Conservation (phyloP, 768 basidiomycete species). For the Leccinum disarticulatum region DNA sequence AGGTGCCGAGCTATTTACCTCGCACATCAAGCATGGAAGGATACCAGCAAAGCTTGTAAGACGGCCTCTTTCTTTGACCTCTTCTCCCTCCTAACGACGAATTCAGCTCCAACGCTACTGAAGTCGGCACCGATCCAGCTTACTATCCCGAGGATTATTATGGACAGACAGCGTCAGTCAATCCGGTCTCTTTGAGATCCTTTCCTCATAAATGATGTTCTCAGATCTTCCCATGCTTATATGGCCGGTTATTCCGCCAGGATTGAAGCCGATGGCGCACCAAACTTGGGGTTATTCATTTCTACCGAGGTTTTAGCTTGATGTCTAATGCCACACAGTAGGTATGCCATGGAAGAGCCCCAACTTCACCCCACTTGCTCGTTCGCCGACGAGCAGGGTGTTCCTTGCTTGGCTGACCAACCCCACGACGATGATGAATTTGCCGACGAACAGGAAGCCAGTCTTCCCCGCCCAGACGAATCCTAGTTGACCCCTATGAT, state of each 20-base stretch:
- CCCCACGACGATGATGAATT: background rate
- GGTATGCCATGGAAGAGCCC: constrained; percentile 9
- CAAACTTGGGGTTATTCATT: constrained; percentile 16
- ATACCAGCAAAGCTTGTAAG: constrained; percentile 20
- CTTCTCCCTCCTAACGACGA: constrained; percentile 2
- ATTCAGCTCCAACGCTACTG: constrained; percentile 11
- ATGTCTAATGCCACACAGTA: constrained; percentile 15
- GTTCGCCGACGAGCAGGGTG: background rate
- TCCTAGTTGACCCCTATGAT: constrained; percentile 2
- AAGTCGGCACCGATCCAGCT: background rate
- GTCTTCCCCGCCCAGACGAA: constrained; percentile 3
- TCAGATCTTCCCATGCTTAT: constrained; percentile 3
- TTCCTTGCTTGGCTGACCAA: constrained; percentile 2
- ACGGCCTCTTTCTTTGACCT: background rate
- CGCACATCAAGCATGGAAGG: background rate
- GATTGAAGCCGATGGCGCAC: background rate
- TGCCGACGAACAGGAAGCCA: constrained; percentile 4
- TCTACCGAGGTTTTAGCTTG: constrained; percentile 7
- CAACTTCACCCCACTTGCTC: background rate
- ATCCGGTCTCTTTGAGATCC: background rate
- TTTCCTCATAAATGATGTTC: constrained; percentile 3
- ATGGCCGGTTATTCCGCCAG: constrained; percentile 4
- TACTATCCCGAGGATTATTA: constrained; percentile 12
- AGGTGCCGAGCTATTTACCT: background rate
- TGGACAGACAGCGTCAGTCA: constrained; percentile 14